Evolutionary conservation across 1,284 basidiomycete genomes (phyloP).

Genomic region (Pascua sp.): DNA sequence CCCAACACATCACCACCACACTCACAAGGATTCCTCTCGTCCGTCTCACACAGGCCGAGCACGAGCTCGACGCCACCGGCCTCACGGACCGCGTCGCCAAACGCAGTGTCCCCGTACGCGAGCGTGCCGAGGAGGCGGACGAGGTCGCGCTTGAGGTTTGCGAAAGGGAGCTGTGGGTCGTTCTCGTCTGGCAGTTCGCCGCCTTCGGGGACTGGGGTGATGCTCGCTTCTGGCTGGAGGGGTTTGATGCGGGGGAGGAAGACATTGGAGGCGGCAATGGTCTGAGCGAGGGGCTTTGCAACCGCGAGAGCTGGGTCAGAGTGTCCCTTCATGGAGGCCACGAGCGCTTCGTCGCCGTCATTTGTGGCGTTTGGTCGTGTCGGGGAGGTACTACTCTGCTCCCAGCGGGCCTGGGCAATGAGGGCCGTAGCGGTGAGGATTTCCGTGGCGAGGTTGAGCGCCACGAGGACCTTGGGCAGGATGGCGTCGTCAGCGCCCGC

Average conservation of each 20-base stretch:
- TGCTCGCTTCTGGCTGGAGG: conserved; percentile 34
- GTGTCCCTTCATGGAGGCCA: conserved; percentile 24
- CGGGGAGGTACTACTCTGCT: neutral
- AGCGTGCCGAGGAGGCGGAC: conserved; percentile 75
- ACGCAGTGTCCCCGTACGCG: conserved; percentile 59
- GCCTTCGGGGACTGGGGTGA: conserved; percentile 14
- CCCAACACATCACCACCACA: conserved; percentile 28
- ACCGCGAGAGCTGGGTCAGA: conserved; percentile 51
- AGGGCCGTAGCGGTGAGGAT: conserved; percentile 48
- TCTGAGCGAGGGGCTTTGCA: conserved; percentile 60
- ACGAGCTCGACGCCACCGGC: conserved; percentile 72
- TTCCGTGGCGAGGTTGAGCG: conserved; percentile 70
- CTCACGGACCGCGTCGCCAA: conserved; percentile 68
- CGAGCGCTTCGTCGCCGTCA: conserved; percentile 26
- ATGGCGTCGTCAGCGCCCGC: conserved; percentile 37
- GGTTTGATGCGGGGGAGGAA: conserved; percentile 70
- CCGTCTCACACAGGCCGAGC: conserved; percentile 79
- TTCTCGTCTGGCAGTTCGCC: neutral
- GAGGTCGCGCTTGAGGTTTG: conserved; percentile 60
- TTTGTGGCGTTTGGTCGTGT: too few species aligned
- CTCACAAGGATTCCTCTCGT: conserved; percentile 85
- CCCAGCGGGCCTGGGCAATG: conserved; percentile 35
- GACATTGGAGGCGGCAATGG: conserved; percentile 63
- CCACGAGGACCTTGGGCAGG: conserved; percentile 64
- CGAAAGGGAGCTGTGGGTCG: conserved; percentile 61